Percentiles rank a stretch among this genome's conserved stretches.
Conservation (phyloP, 352 stramenopile species). For the Halophytophthora batemanensis region DNA sequence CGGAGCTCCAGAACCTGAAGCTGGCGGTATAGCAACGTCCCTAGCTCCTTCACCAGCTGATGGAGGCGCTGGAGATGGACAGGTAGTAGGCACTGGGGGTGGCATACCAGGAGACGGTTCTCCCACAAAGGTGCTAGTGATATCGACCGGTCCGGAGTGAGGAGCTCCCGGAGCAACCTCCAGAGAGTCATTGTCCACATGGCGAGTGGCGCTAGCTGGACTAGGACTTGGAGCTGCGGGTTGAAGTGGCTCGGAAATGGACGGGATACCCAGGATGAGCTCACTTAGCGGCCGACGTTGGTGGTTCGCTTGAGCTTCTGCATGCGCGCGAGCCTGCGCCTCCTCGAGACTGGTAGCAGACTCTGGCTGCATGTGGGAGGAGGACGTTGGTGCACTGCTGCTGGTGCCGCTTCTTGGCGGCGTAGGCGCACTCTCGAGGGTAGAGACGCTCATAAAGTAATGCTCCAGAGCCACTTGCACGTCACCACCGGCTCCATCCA, state of each 20-base stretch:
- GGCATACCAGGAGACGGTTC: constrained; percentile 41
- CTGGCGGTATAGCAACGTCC: constrained; percentile 2
- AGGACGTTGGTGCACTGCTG: constrained; percentile 6
- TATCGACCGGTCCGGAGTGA: constrained; percentile 25
- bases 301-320: constrained; percentile 37
- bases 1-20: constrained; percentile 4
- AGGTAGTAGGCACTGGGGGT: constrained; percentile 26
- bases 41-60: constrained; percentile 7
- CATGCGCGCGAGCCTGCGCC: constrained; percentile 33
- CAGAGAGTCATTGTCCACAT: constrained; percentile 11
- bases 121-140: constrained; percentile 35
- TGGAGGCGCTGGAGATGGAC: constrained; percentile 17
- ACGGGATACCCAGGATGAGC: constrained; percentile 69
- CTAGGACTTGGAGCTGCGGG: constrained; percentile 17
- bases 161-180: constrained; percentile 10
- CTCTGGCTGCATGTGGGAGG: constrained; percentile 9
- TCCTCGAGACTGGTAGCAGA: constrained; percentile 18
- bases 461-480: constrained; percentile 86
- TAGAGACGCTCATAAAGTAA: constrained; percentile 86
- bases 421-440: constrained; percentile 15
- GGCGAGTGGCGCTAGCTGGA: not conserved
- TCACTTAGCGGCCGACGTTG: constrained; percentile 53
- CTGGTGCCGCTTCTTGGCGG: constrained; percentile 4
- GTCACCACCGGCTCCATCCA: constrained; percentile 78
- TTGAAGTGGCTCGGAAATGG: constrained; percentile 29